Conservation (phyloP, 495 filamentous ascomycete genomes). For the Parathielavia hyrcaniae region DNA sequence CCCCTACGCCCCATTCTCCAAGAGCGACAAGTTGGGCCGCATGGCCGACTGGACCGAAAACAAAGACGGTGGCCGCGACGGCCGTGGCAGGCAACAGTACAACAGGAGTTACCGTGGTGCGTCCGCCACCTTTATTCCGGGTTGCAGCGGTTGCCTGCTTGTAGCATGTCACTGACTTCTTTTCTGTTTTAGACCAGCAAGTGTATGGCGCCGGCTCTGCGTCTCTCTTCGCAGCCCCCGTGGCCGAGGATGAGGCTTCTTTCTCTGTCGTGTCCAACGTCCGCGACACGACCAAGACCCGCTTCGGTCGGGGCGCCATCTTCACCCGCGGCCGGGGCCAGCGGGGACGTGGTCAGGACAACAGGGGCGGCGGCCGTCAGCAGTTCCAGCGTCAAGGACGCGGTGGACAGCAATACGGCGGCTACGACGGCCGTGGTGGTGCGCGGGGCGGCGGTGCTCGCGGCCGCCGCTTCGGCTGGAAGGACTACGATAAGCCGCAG, state of each 20-base stretch:
- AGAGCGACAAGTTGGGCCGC: constrained; percentile 95
- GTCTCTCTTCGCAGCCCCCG: constrained; percentile 79
- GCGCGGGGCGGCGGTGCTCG: constrained; percentile 48
- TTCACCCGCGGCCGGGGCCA: constrained; percentile 82
- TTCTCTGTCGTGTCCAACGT: constrained; percentile 98
- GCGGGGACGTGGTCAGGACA: constrained; percentile 62
- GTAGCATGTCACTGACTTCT: neutral
- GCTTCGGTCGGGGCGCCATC: constrained; percentile 84
- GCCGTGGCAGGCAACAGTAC: constrained; percentile 74
- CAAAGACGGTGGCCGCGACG: constrained; percentile 66
- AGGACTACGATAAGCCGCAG: constrained; percentile 96
- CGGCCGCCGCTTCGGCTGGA: constrained; percentile 90
- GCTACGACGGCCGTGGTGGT: constrained; percentile 58
- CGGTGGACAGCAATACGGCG: constrained; percentile 41
- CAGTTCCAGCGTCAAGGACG: constrained; percentile 44
- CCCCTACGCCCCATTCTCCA: constrained; percentile 94
- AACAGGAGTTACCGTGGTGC: constrained; percentile 87
- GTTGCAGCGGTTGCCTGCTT: neutral
- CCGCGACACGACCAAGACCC: constrained; percentile 70
- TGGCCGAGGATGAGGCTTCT: constrained; percentile 89
- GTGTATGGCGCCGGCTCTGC: constrained; percentile 88
- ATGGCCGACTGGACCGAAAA: constrained; percentile 99
- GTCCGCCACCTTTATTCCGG: constrained; percentile 14
- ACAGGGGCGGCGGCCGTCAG: constrained; percentile 57
- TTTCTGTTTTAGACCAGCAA: constrained; percentile 66